phyloP scores from a whole-genome alignment of 257 asterid genomes.

The Linderniella brevidens region DNA sequence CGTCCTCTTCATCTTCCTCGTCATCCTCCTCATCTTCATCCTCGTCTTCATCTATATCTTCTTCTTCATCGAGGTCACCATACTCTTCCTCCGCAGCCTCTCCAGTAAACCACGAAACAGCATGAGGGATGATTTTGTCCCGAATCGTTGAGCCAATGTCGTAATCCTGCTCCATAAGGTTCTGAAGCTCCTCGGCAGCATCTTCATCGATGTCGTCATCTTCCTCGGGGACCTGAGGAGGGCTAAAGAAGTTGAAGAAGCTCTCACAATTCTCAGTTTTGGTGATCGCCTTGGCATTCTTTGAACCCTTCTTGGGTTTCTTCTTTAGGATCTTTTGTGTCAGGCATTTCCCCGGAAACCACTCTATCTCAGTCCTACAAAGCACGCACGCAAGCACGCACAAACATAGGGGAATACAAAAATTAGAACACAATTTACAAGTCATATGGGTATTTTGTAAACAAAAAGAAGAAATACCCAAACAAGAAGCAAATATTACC shows the following conservation, averaged over 20 bases:
- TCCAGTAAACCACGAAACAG: slow-evolving; percentile 91
- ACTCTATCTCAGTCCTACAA: slow-evolving; percentile 63
- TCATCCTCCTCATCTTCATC: slow-evolving; percentile 35
- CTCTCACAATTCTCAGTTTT: slow-evolving; percentile 78
- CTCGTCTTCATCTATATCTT: slow-evolving; percentile 13
- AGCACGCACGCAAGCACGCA: not conserved
- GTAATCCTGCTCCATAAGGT: slow-evolving; percentile 79
- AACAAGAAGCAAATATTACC: slow-evolving; percentile 24
- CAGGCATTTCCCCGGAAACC: slow-evolving; percentile 71
- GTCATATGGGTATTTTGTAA: not conserved
- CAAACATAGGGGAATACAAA: not conserved
- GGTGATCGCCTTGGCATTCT: slow-evolving; percentile 51
- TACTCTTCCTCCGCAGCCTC: slow-evolving; percentile 62
- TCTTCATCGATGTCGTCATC: slow-evolving; percentile 77
- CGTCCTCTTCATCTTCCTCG: slow-evolving; percentile 24
- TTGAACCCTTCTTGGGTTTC: slow-evolving; percentile 84
- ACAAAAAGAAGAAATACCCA: not conserved
- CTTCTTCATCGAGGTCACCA: slow-evolving; percentile 23
- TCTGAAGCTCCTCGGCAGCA: slow-evolving; percentile 80
- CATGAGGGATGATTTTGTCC: slow-evolving; percentile 79
- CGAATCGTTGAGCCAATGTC: slow-evolving; percentile 86
- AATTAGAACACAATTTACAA: not conserved
- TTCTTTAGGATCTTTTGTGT: slow-evolving; percentile 61
- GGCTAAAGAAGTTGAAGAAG: slow-evolving; percentile 85
- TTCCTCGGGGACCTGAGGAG: slow-evolving; percentile 77